Evolutionary conservation across 495 filamentous ascomycete species (phyloP).

Genomic region (Penicillium bovifimosum): DNA sequence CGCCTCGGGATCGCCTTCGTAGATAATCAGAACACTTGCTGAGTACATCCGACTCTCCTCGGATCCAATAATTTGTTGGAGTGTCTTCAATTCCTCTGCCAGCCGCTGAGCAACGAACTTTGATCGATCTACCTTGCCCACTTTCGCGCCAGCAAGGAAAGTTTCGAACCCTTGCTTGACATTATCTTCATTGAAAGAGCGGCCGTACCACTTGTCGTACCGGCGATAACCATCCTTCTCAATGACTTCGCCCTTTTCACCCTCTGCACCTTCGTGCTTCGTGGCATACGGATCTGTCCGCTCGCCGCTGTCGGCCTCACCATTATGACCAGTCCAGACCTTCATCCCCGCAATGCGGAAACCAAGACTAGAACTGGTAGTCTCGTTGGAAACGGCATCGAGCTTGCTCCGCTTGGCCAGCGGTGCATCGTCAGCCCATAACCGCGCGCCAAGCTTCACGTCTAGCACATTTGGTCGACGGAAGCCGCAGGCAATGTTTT

Average conservation of each 20-base stretch:
- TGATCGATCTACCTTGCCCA: constrained; percentile 46
- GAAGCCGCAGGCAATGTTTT: constrained; percentile 81
- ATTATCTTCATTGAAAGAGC: constrained; percentile 63
- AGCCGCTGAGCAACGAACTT: constrained; percentile 58
- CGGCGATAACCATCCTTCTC: constrained; percentile 58
- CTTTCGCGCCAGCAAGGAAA: constrained; percentile 63
- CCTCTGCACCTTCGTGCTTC: constrained; percentile 35
- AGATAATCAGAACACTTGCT: constrained; percentile 81
- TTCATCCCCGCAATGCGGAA: constrained; percentile 94
- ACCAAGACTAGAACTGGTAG: constrained; percentile 74
- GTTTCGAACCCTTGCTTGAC: constrained; percentile 68
- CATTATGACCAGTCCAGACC: constrained; percentile 65
- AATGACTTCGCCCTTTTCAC: constrained; percentile 32
- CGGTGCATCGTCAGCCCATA: constrained; percentile 83
- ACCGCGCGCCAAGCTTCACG: constrained; percentile 77
- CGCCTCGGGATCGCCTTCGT: constrained; percentile 76
- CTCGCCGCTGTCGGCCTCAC: constrained; percentile 36
- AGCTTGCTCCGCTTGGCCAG: constrained; percentile 71
- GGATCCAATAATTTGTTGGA: constrained; percentile 59
- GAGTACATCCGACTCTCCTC: constrained; percentile 94
- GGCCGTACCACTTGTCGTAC: constrained; percentile 87
- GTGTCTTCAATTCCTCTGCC: constrained; percentile 56
- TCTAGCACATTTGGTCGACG: constrained; percentile 88
- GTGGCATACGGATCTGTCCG: constrained; percentile 40
- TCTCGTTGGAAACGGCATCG: constrained; percentile 70